Evolutionary conservation across 2,329 filamentous ascomycete species (phyloP).

Genomic region (Aaosphaeria arxii): DNA sequence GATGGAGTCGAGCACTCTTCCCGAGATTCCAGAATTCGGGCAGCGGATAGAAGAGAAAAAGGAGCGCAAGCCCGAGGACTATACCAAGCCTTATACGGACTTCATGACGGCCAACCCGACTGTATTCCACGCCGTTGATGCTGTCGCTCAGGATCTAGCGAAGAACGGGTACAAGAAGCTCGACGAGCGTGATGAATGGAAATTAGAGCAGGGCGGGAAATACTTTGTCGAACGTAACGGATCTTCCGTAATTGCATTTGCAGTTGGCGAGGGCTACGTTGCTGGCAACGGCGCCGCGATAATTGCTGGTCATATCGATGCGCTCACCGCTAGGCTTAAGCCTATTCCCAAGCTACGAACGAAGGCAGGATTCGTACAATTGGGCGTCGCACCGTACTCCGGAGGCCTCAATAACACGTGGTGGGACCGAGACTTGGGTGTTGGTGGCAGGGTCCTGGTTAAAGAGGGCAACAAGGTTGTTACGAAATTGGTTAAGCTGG

Average conservation of each 20-base stretch:
- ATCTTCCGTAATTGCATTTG: conserved; percentile 81
- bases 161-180: conserved; percentile 73
- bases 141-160: conserved; percentile 71
- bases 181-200: conserved; percentile 80
- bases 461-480: conserved; percentile 76
- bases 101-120: conserved; percentile 91
- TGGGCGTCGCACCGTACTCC: conserved; percentile 90
- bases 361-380: conserved; percentile 81
- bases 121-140: conserved; percentile 82
- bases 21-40: conserved; percentile 14
- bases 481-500: conserved; percentile 81
- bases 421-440: conserved; percentile 94
- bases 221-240: conserved; percentile 88
- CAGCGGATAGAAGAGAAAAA: conserved; percentile 7
- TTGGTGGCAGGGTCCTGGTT: conserved; percentile 85
- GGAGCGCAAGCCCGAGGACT: conserved; percentile 42
- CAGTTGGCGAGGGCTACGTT: conserved; percentile 75
- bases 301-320: conserved; percentile 89
- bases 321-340: conserved; percentile 85
- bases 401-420: conserved; percentile 84
- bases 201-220: conserved; percentile 76
- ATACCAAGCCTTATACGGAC: conserved; percentile 79
- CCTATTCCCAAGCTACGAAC: conserved; percentile 82
- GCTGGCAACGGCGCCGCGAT: conserved; percentile 85
- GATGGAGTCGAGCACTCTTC: conserved; percentile 12